These are phyloP conservation scores for Entrophospora sp. DNA, from an alignment of 192 early-diverging fungal genomes.

Conservation along the genomic window DNA sequence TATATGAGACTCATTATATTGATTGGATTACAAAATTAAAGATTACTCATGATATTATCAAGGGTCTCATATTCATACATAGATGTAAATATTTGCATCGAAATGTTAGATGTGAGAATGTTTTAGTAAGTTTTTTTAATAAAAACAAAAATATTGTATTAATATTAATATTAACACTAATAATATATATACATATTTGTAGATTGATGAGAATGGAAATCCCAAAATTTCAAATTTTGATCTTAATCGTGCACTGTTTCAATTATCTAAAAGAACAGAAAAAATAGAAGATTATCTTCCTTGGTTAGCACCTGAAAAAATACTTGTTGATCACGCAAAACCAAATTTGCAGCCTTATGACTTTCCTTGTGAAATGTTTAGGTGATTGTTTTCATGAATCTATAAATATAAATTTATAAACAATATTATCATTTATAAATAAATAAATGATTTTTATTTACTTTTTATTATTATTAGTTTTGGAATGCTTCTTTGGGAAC, in stretches of 20 bases:
- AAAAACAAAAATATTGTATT: neutral
- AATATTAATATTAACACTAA: neutral
- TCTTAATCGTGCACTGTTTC: neutral
- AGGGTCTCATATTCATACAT: neutral
- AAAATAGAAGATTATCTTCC: neutral
- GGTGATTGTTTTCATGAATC: neutral
- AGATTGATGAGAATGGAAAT: neutral
- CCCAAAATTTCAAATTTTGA: slow-evolving; percentile 10
- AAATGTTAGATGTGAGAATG: slow-evolving; percentile 2
- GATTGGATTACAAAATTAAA: neutral
- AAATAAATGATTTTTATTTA: neutral
- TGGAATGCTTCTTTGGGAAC: slow-evolving; percentile 5
- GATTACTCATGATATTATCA: neutral
- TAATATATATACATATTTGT: neutral
- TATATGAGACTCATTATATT: neutral
- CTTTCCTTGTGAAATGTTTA: slow-evolving; percentile 3
- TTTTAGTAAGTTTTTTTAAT: neutral
- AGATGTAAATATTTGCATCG: neutral
- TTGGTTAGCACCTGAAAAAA: slow-evolving; percentile 9
- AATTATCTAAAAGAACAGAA: neutral
- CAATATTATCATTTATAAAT: neutral
- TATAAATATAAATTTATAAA: neutral
- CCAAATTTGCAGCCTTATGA: neutral
- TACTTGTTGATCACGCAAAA: neutral
- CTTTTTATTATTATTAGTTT: neutral